A percentile compares a stretch with the other conserved stretches of the same genome.
These are phyloP conservation scores for Vachellia collinsii DNA, from an alignment of 306 rosid genomes.

Conservation along the genomic window DNA sequence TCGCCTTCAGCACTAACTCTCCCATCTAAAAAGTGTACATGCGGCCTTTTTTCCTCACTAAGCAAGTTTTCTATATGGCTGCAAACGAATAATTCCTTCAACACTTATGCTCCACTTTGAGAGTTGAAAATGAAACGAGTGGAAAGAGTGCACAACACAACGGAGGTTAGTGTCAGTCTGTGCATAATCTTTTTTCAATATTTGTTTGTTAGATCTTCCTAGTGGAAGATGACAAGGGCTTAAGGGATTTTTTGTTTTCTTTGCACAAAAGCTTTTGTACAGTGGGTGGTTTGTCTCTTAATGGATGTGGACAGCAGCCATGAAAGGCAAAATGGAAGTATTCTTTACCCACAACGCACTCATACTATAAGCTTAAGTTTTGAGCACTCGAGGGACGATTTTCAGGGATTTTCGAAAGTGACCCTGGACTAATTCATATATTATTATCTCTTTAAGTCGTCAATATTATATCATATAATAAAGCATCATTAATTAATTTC, in stretches of 20 bases:
- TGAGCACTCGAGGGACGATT: conserved; percentile 53
- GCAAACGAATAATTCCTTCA: conserved; percentile 22
- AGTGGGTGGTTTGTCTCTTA: background rate
- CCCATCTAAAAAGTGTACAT: conserved; percentile 29
- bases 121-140: conserved; percentile 46
- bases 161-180: conserved; percentile 29
- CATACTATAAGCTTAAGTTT: conserved; percentile 56
- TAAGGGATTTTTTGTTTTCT: background rate
- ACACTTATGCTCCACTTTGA: conserved; percentile 42
- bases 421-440: conserved; percentile 47
- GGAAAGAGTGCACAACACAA: conserved; percentile 36
- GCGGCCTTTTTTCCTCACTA: conserved; percentile 35
- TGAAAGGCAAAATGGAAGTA: conserved; percentile 17
- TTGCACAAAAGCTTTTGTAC: background rate
- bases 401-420: conserved; percentile 45
- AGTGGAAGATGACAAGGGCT: conserved; percentile 30
- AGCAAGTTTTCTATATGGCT: conserved; percentile 32
- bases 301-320: background rate
- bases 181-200: conserved; percentile 11
- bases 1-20: conserved; percentile 32
- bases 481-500: conserved; percentile 10
- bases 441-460: conserved; percentile 37
- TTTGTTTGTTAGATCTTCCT: conserved; percentile 18
- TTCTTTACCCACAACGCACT: conserved; percentile 20
- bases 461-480: conserved; percentile 50